These are phyloP conservation scores for Nephelium lappaceum DNA, from an alignment of 345 rosid species.

Conservation along the genomic window DNA sequence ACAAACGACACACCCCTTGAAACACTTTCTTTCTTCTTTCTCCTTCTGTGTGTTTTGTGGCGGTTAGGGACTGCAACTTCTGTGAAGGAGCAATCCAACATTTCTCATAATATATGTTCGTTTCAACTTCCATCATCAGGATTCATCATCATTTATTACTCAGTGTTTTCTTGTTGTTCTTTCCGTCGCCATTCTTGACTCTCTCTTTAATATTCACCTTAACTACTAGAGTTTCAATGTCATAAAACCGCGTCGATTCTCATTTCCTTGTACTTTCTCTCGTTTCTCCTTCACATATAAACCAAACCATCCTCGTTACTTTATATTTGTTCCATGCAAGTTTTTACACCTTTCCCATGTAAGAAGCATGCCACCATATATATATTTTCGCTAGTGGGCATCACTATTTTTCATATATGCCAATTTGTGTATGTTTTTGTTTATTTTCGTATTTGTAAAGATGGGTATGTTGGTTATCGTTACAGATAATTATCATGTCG, in stretches of 20 bases:
- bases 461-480: neutral
- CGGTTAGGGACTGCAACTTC: conserved; percentile 13
- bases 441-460: neutral
- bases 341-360: neutral
- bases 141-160: neutral
- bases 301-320: too few relatives aligned
- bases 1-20: neutral
- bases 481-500: conserved; percentile 33
- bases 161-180: neutral
- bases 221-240: neutral
- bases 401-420: neutral
- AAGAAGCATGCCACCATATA: neutral
- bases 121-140: neutral
- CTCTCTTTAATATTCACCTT: neutral
- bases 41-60: too few relatives aligned
- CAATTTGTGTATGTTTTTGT: neutral
- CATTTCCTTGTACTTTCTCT: neutral
- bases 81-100: conserved; percentile 17
- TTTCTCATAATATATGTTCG: neutral
- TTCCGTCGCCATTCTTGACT: conserved; percentile 27
- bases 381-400: neutral
- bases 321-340: neutral
- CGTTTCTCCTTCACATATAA: neutral
- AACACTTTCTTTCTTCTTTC: neutral
- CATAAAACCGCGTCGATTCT: conserved; percentile 1